phyloP scores from a whole-genome alignment of 176 grass and related monocot species.

The Musa troglodytarum region DNA sequence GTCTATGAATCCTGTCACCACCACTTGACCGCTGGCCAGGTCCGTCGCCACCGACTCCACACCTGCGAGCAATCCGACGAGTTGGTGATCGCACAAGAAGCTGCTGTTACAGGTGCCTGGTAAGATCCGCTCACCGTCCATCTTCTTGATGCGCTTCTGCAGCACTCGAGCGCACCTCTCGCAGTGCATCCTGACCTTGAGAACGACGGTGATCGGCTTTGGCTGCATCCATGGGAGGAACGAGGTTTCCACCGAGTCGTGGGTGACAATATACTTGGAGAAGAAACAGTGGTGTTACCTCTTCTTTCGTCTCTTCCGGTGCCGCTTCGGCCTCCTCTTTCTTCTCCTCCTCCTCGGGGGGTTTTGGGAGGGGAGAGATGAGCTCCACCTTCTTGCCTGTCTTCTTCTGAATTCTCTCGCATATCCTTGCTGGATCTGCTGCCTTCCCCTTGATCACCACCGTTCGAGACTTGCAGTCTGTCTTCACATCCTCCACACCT shows the following conservation, averaged over 20 bases:
- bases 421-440: conserved; percentile 41
- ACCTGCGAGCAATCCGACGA: conserved; percentile 14
- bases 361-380: conserved; percentile 43
- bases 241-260: background rate
- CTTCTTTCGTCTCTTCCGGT: conserved; percentile 51
- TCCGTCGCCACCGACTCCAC: conserved; percentile 42
- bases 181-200: conserved; percentile 58
- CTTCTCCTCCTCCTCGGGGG: conserved; percentile 41
- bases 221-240: conserved; percentile 17
- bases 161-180: conserved; percentile 37
- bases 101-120: background rate
- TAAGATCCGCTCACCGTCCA: conserved; percentile 28
- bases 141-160: conserved; percentile 43
- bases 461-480: conserved; percentile 43
- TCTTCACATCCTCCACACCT: conserved; percentile 54
- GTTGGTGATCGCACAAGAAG: background rate
- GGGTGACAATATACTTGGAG: background rate
- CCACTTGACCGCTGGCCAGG: conserved; percentile 40
- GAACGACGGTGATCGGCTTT: conserved; percentile 32
- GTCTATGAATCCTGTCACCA: conserved; percentile 45
- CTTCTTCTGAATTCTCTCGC: conserved; percentile 59
- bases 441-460: conserved; percentile 51
- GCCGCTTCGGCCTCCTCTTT: conserved; percentile 38
- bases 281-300: conserved; percentile 24
- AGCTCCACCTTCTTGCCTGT: conserved; percentile 54